Base-by-base conservation (phyloP, 345 rosid genomes). In the Balakata baccata region DNA sequence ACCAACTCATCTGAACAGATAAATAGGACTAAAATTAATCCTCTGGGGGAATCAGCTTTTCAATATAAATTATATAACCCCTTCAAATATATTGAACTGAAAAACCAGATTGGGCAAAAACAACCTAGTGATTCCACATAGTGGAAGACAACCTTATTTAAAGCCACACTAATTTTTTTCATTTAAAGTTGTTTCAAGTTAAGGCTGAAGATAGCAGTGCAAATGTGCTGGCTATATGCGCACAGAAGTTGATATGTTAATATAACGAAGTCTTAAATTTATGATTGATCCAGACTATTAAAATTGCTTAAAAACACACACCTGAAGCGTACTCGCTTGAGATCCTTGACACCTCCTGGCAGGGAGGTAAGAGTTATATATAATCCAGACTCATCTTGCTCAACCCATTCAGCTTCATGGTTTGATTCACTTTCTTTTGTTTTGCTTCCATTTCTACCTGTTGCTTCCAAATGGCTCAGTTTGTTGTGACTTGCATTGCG, bases 261-360 rank as follows among this genome's bases (percentile, higher is more conserved):
- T 43, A 43, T n/a, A n/a, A n/a, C n/a, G n/a, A n/a, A n/a, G n/a
- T n/a, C n/a, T n/a, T n/a, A n/a, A n/a, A n/a, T n/a, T n/a, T n/a
- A n/a, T n/a, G n/a, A 11, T 39, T 18, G 2, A 22, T 23, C 38
- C 20, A 37, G 58, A 43, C 38, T 12, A 38, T 17, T 11, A 57
- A 45, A 61, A 6, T 2, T 23, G 57, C 58, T 6, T n/a, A 8
- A 69, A 63, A 73, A 25, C 63, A 52, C 77, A 45, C 85, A 95
- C 99, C 99, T 95, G 87, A 95, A 95, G 74, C 99, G 98, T 61
- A 95, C 99, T 62, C 99, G 91, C 84, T 95, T 92, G 68, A 95
- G 94, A 86, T 95, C 98, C 81, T 91, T 92, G 68, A 77, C 87
- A 70, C 96, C 97, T 50, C 97, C 98, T 3, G 92, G 85, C 43